phyloP scores from a whole-genome alignment of 129 eudicot genomes.

The Flaveria bidentis region DNA sequence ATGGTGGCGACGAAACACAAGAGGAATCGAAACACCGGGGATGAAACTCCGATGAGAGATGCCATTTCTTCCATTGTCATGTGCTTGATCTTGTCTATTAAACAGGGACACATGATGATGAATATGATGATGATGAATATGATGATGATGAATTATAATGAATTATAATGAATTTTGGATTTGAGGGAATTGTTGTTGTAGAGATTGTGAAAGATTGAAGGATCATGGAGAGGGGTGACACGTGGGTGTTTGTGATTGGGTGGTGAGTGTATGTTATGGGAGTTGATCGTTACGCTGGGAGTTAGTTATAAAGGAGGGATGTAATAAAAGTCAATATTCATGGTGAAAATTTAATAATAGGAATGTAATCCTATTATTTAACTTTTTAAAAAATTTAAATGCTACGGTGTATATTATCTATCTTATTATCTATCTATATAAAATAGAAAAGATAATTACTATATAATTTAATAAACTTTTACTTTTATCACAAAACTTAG shows the following conservation, averaged over 20 bases:
- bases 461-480: no score
- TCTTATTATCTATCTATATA: no score
- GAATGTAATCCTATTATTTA: no score
- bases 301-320: conserved; percentile 11
- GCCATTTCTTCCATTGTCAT: conserved; percentile 75
- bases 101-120: conserved; percentile 23
- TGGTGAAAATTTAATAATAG: no score
- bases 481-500: no score
- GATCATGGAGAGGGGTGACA: conserved; percentile 26
- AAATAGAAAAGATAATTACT: no score
- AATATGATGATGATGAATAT: neutral
- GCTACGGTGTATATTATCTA: no score
- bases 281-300: neutral
- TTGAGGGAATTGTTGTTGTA: neutral
- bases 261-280: neutral
- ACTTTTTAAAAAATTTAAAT: no score
- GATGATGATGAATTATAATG: neutral
- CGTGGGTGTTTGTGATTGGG: conserved; percentile 23
- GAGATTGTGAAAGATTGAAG: neutral
- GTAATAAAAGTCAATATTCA: neutral
- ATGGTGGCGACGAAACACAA: conserved; percentile 73
- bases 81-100: conserved; percentile 33
- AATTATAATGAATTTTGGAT: neutral
- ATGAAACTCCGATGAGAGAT: conserved; percentile 70
- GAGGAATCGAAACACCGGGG: conserved; percentile 75